Percentiles rank a stretch among this genome's conserved stretches.
Conservation (phyloP, 768 basidiomycete genomes). For the Suillus decipiens region DNA sequence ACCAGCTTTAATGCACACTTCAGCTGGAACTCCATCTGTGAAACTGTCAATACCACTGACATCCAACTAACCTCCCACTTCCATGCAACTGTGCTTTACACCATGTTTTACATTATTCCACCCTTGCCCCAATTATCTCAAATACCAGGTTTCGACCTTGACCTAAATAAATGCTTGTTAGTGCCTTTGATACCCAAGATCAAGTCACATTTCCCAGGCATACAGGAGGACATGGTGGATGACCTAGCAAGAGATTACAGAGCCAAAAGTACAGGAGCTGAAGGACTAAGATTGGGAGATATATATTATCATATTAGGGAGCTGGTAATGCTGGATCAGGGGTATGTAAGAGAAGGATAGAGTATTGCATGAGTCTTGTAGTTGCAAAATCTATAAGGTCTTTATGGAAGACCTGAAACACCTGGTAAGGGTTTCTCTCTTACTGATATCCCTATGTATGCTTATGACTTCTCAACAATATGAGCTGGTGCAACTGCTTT, state of each 20-base stretch:
- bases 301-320: constrained; percentile 65
- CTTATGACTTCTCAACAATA: too few relatives aligned
- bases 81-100: constrained; percentile 71
- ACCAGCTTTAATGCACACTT: background rate
- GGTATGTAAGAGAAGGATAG: constrained; percentile 33
- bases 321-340: constrained; percentile 53
- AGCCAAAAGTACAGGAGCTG: constrained; percentile 58
- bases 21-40: constrained; percentile 79
- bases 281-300: constrained; percentile 55
- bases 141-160: constrained; percentile 51
- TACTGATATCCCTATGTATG: too few relatives aligned
- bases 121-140: constrained; percentile 35
- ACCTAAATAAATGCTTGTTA: constrained; percentile 58
- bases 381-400: background rate
- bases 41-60: constrained; percentile 77
- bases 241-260: constrained; percentile 61
- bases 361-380: background rate
- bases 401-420: too few relatives aligned
- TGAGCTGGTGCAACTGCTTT: too few relatives aligned
- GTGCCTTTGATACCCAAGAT: constrained; percentile 63
- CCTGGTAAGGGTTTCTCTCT: too few relatives aligned
- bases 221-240: constrained; percentile 65
- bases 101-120: constrained; percentile 55
- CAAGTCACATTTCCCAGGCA: constrained; percentile 71
- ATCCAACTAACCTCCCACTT: constrained; percentile 72